Conservation (phyloP, 2,329 filamentous ascomycete genomes). For the Plectosphaerella plurivora region DNA sequence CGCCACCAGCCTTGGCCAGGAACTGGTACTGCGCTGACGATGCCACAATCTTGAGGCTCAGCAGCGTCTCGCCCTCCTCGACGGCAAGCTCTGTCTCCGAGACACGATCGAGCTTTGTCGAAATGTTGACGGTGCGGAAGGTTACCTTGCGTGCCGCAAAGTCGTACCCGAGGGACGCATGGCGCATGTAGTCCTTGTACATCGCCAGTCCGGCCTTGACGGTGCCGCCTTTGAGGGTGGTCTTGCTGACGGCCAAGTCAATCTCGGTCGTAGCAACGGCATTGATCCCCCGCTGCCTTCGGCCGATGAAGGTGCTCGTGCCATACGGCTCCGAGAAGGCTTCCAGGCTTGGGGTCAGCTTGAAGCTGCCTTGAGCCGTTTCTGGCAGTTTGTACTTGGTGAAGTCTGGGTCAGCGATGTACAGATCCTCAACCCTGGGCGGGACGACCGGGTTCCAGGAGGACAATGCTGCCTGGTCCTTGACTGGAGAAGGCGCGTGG, state of each 20-base stretch:
- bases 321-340: neutral
- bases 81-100: neutral
- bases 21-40: neutral
- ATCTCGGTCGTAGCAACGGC: neutral
- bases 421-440: neutral
- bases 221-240: neutral
- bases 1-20: neutral
- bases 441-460: neutral
- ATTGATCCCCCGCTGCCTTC: slow-evolving; percentile 1
- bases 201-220: slow-evolving; percentile 4
- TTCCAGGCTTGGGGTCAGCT: neutral
- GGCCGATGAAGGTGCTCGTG: slow-evolving; percentile 2
- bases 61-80: neutral
- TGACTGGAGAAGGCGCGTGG: neutral
- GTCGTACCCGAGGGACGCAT: neutral
- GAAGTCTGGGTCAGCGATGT: neutral
- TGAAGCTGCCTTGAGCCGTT: neutral
- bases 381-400: neutral
- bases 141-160: neutral
- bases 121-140: neutral
- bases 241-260: neutral
- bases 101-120: neutral
- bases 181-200: slow-evolving; percentile 6
- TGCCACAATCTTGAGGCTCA: neutral
- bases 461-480: neutral